phyloP scores from a whole-genome alignment of 129 eudicot species.

The Erigeron canadensis region DNA sequence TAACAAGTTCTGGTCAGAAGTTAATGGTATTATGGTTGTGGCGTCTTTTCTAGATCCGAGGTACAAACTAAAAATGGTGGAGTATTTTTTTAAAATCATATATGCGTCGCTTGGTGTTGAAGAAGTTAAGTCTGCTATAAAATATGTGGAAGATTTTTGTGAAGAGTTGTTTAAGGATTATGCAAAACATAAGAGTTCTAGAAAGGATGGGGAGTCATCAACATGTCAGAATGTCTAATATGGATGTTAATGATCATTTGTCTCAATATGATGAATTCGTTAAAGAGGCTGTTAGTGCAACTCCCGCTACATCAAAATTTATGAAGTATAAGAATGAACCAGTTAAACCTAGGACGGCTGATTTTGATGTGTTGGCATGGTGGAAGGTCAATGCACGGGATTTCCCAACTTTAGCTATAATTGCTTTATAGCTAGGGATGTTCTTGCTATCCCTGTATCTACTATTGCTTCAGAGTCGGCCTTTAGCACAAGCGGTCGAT shows the following conservation, averaged over 20 bases:
- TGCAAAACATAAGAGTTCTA: neutral
- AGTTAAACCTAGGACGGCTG: neutral
- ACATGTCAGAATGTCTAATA: neutral
- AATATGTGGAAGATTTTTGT: neutral
- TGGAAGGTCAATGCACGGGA: slow-evolving; percentile 12
- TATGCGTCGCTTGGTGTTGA: neutral
- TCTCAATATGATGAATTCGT: neutral
- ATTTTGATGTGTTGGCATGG: slow-evolving; percentile 23
- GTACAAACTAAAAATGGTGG: neutral
- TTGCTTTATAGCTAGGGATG: slow-evolving; percentile 18
- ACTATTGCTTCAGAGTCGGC: slow-evolving; percentile 15
- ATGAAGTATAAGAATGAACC: neutral
- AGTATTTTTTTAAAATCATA: neutral
- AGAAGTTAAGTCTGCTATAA: neutral
- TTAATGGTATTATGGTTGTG: slow-evolving; percentile 4
- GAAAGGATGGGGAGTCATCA: neutral
- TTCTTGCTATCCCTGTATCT: slow-evolving; percentile 13
- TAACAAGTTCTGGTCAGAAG: neutral
- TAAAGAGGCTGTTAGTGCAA: neutral
- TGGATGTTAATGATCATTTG: neutral
- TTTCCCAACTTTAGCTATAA: slow-evolving; percentile 2
- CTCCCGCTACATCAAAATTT: neutral
- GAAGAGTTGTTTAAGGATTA: neutral
- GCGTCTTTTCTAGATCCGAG: neutral
- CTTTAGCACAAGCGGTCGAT: slow-evolving; percentile 13